Evolutionary conservation across 352 stramenopile species (phyloP).

Genomic region (Globisporangium cederbergense): DNA sequence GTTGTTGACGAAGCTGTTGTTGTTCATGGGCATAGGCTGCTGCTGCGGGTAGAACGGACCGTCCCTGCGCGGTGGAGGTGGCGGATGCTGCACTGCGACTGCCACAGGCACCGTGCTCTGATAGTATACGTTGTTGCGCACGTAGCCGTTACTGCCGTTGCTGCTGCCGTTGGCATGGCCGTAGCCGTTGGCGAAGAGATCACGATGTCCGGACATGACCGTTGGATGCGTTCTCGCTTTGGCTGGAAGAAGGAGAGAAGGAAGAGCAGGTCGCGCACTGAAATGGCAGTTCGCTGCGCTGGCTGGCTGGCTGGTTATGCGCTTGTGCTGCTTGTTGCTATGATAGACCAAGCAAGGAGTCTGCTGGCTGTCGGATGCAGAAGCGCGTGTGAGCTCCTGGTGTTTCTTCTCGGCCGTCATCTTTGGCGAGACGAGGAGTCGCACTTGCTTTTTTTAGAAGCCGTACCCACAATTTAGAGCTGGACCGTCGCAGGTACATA

Average conservation of each 20-base stretch:
- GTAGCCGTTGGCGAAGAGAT: constrained; percentile 8
- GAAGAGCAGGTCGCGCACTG: background rate
- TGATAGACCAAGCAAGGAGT: too few relatives aligned
- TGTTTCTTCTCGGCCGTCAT: background rate
- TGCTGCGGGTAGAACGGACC: background rate
- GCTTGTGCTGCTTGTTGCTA: background rate
- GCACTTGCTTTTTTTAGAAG: background rate
- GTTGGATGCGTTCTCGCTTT: background rate
- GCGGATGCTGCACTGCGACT: background rate
- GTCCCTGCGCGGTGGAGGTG: background rate
- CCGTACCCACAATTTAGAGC: constrained; percentile 6
- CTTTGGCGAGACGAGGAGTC: background rate
- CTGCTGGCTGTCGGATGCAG: background rate
- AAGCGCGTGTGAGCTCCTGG: background rate
- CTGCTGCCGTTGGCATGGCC: background rate
- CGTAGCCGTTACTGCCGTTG: constrained; percentile 7
- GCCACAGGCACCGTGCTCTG: constrained; percentile 8
- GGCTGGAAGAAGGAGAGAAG: background rate
- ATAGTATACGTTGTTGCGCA: constrained; percentile 17
- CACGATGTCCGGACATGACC: constrained; percentile 6
- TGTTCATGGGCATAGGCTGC: background rate
- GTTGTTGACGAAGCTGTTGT: background rate
- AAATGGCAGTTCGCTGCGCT: background rate
- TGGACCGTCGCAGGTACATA: background rate
- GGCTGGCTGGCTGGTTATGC: background rate